These are phyloP conservation scores for Hypoxylon fuscum DNA, from an alignment of 495 filamentous ascomycete species.

Conservation along the genomic window DNA sequence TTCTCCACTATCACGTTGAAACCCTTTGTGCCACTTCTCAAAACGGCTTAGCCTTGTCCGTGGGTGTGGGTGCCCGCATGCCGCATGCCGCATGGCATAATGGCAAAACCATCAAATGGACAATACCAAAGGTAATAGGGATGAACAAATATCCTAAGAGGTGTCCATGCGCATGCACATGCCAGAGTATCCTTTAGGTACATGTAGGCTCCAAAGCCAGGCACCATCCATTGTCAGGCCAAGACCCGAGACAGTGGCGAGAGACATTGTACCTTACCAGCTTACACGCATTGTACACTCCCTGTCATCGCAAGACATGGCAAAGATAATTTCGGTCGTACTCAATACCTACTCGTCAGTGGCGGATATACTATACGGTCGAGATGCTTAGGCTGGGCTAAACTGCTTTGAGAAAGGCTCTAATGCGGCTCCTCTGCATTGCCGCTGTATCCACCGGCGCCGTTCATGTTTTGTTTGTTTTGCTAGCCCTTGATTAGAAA, in stretches of 20 bases:
- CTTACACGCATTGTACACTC: constrained; percentile 4
- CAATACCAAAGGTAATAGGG: constrained; percentile 8
- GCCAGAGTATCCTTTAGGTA: constrained; percentile 19
- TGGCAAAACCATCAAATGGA: constrained; percentile 3
- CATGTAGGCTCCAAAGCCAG: neutral
- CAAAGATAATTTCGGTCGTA: constrained; percentile 28
- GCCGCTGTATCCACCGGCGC: constrained; percentile 4
- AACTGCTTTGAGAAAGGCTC: constrained; percentile 20
- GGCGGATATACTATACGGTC: constrained; percentile 17
- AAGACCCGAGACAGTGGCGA: constrained; percentile 38
- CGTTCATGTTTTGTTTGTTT: neutral
- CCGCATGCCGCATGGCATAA: constrained; percentile 15
- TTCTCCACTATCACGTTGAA: constrained; percentile 29
- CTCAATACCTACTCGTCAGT: constrained; percentile 28
- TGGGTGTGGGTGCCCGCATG: constrained; percentile 38
- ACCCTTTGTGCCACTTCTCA: constrained; percentile 16
- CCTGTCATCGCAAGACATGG: constrained; percentile 29
- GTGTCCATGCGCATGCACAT: constrained; percentile 29
- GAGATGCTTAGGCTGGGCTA: constrained; percentile 16
- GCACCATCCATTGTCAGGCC: constrained; percentile 10
- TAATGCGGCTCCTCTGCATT: constrained; percentile 32
- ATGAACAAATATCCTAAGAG: constrained; percentile 2
- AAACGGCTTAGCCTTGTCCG: constrained; percentile 24
- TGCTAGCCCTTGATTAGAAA: neutral
- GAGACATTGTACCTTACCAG: constrained; percentile 25